These are phyloP conservation scores for Chrysosphaeria jannelii DNA, from an alignment of 2,329 filamentous ascomycete species.

Conservation along the genomic window DNA sequence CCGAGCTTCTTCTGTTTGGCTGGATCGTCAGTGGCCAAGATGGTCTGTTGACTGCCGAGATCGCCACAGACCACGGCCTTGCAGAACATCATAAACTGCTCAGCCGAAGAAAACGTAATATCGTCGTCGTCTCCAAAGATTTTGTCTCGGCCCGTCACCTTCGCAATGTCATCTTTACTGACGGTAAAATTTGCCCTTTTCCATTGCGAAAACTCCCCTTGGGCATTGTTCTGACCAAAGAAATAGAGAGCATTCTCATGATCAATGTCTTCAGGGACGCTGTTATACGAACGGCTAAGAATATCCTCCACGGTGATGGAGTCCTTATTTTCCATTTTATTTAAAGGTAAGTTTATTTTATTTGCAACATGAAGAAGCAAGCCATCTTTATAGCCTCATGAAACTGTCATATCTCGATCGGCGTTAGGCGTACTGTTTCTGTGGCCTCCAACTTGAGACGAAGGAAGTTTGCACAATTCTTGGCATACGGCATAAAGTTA, in stretches of 20 bases:
- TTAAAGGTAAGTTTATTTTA: too few species aligned
- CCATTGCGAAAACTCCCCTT: constrained; percentile 11
- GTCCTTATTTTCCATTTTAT: too few species aligned
- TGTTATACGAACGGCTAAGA: too few species aligned
- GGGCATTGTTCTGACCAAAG: constrained; percentile 6
- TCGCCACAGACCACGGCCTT: constrained; percentile 11
- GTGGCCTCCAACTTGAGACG: too few species aligned
- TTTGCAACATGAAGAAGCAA: too few species aligned
- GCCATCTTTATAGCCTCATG: too few species aligned
- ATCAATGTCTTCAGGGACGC: constrained; percentile 1
- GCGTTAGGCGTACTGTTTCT: too few species aligned
- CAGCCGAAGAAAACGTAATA: constrained; percentile 9
- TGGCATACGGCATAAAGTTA: too few species aligned
- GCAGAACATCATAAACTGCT: constrained; percentile 15
- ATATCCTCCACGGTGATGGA: too few species aligned
- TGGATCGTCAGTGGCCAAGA: constrained; percentile 2
- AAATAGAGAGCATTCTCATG: constrained; percentile 7
- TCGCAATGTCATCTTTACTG: constrained; percentile 6
- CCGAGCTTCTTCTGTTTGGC: constrained; percentile 3
- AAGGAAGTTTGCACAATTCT: too few species aligned
- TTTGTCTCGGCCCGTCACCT: constrained; percentile 5
- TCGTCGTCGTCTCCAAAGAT: constrained; percentile 1
- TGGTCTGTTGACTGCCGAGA: constrained; percentile 1
- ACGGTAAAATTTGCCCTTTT: constrained; percentile 7
- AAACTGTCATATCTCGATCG: too few species aligned